Percentiles rank a stretch among this genome's conserved stretches.
These are phyloP conservation scores for Pichia sp. DNA, from an alignment of 1,139 yeast genomes.

Conservation along the genomic window DNA sequence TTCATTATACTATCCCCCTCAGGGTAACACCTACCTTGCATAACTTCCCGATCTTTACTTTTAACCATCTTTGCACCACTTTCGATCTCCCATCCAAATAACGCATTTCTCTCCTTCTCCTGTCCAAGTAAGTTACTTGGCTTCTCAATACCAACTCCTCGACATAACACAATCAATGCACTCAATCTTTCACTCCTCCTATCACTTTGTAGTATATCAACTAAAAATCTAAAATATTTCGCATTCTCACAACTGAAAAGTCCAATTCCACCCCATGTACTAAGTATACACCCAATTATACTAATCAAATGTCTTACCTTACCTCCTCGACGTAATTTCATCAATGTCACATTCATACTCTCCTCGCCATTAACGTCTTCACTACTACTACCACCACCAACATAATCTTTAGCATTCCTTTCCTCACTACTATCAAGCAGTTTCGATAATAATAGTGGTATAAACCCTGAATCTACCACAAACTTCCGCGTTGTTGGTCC, in stretches of 20 bases:
- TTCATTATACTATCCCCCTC: constrained; percentile 23
- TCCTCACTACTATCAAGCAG: constrained; percentile 65
- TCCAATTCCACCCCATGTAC: no score
- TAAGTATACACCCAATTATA: constrained; percentile 1
- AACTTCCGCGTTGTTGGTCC: constrained; percentile 48
- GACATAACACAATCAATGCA: no score
- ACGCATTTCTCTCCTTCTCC: no score
- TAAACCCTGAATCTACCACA: constrained; percentile 55
- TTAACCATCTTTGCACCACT: no score
- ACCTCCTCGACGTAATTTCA: background rate
- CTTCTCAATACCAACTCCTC: no score
- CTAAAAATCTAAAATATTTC: no score
- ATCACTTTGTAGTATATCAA: no score
- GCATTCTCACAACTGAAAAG: no score
- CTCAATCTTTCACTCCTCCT: no score
- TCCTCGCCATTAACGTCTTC: constrained; percentile 36
- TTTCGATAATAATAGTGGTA: constrained; percentile 55
- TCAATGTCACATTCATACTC: background rate
- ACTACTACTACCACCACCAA: constrained; percentile 54
- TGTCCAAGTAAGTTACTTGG: no score
- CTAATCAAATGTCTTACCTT: constrained; percentile 4
- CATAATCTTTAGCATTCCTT: constrained; percentile 47
- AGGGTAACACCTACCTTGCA: constrained; percentile 18
- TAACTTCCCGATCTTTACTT: no score
- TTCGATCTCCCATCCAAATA: no score